phyloP scores from a whole-genome alignment of 1,284 basidiomycete species.

The Naganishia albida region DNA sequence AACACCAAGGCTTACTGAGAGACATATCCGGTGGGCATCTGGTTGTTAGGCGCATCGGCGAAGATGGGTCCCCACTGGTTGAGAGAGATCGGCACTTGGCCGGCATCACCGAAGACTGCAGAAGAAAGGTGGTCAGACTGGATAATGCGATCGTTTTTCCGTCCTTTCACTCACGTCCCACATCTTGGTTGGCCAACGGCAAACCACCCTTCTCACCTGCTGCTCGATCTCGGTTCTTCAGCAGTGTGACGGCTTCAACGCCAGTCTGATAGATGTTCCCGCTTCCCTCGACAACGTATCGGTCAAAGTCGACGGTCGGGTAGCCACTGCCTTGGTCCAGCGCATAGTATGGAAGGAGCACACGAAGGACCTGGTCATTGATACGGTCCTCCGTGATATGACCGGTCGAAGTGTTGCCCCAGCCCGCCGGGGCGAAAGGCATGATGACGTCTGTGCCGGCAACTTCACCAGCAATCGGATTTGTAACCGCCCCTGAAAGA shows the following conservation, averaged over 20 bases:
- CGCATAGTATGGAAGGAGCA: slow-evolving; percentile 66
- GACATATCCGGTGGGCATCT: slow-evolving; percentile 60
- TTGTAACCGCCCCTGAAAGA: slow-evolving; percentile 62
- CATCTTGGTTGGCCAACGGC: slow-evolving; percentile 15
- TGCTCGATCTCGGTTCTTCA: slow-evolving; percentile 29
- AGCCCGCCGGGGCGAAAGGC: slow-evolving; percentile 10
- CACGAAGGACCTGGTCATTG: slow-evolving; percentile 65
- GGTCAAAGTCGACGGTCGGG: slow-evolving; percentile 55
- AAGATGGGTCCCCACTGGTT: slow-evolving; percentile 32
- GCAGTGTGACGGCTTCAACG: slow-evolving; percentile 34
- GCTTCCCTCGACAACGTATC: slow-evolving; percentile 34
- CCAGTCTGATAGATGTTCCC: slow-evolving; percentile 37
- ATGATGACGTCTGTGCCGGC: slow-evolving; percentile 16
- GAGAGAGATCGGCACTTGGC: slow-evolving; percentile 26
- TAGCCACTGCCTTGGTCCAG: slow-evolving; percentile 64
- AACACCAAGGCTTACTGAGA: slow-evolving; percentile 24
- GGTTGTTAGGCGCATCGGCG: slow-evolving; percentile 32
- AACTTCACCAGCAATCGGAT: slow-evolving; percentile 55
- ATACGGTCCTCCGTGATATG: slow-evolving; percentile 60
- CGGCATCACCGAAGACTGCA: slow-evolving; percentile 5
- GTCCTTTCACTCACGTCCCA: slow-evolving; percentile 17
- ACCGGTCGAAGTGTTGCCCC: slow-evolving; percentile 54
- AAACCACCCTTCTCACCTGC: slow-evolving; percentile 6
- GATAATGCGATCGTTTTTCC: slow-evolving; percentile 20
- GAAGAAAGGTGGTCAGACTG: background rate